Base-by-base conservation (phyloP, 1,139 yeast genomes). In the Sugiyamaella sp. region DNA sequence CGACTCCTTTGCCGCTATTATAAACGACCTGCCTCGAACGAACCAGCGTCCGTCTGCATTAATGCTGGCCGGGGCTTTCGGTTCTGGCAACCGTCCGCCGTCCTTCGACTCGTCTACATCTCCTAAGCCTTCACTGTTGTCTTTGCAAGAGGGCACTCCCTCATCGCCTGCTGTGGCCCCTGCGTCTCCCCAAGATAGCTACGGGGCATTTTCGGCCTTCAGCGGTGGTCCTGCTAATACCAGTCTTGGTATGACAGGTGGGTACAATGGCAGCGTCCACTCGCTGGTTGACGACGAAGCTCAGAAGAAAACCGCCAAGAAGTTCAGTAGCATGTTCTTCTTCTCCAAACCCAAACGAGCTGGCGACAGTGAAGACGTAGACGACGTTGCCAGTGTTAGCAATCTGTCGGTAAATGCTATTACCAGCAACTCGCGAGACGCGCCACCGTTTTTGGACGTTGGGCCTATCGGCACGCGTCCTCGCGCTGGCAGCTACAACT, bases 401-500 rank as follows among this genome's bases (percentile, higher is more conserved):
- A 32, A n/a, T 49, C 21, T 40, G 10, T 25, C 16, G 25, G 39
- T 21, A 16, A 20, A 12, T 3, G 19, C 29, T 9, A 29, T 10
- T 14, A 27, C 33, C 3, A 25, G n/a, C 21, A 17, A 22, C 29
- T 21, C n/a, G n/a, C n/a, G 38, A 20, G n/a, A 19, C 14, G 35
- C n/a, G 8, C 16, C 46, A 14, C 37, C 40, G 24, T 40, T 40
- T n/a, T 37, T 47, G 44, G 60, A 57, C 16, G 46, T 57, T 6
- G 59, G 57, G 0, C 63, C 63, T 6, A 57, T 59, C 46, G 64
- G 63, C 4, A 55, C 61, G 3, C 46, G 63, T 14, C 58, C 63
- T 4, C 46, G 67, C 14, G 58, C 63, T 8, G 64, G 62, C 3
- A 63, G 66, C 38, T 60, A 58, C 40, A 55, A 59, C 40, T 59